Evolutionary conservation across 805 yeast species (phyloP).

Genomic region (Suhomyces xylopsoci): DNA sequence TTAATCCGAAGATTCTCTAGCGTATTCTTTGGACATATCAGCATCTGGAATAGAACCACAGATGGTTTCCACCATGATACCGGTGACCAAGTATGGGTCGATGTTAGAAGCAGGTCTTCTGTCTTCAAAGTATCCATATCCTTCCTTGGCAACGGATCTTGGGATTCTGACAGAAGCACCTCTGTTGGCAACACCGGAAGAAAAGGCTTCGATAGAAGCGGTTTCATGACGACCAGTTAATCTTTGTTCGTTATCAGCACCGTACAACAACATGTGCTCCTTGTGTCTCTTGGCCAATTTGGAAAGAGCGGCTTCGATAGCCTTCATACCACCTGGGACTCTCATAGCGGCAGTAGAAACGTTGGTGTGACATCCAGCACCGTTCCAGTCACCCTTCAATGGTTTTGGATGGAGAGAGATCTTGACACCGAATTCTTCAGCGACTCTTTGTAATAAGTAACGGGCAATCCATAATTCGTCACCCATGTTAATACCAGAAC

Average conservation of each 20-base stretch:
- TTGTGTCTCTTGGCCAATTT: constrained; percentile 93
- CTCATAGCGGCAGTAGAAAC: constrained; percentile 94
- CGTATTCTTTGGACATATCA: constrained; percentile 87
- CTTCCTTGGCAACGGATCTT: constrained; percentile 97
- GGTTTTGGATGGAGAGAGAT: constrained; percentile 99
- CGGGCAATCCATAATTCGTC: constrained; percentile 97
- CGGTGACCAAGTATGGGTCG: constrained; percentile 97
- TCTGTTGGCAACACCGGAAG: constrained; percentile 99
- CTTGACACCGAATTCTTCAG: constrained; percentile 98
- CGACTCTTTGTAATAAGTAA: constrained; percentile 87
- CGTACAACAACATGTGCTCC: constrained; percentile 94
- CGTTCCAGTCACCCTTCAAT: constrained; percentile 98
- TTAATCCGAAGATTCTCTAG: constrained; percentile 57
- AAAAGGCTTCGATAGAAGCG: constrained; percentile 86
- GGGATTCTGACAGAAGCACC: constrained; percentile 99
- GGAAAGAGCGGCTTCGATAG: constrained; percentile 87
- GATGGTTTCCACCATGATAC: constrained; percentile 96
- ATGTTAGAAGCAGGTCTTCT: constrained; percentile 99
- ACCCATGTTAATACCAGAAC: constrained; percentile 94
- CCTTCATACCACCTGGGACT: constrained; percentile 92
- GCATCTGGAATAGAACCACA: constrained; percentile 94
- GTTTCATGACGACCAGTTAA: constrained; percentile 99
- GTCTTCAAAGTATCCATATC: constrained; percentile 98
- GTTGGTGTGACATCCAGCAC: constrained; percentile 99
- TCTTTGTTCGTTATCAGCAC: constrained; percentile 92